A percentile compares a stretch with the other conserved stretches of the same genome.
Evolutionary conservation across 495 filamentous ascomycete species (phyloP).

Genomic region (Lepraria neglecta): DNA sequence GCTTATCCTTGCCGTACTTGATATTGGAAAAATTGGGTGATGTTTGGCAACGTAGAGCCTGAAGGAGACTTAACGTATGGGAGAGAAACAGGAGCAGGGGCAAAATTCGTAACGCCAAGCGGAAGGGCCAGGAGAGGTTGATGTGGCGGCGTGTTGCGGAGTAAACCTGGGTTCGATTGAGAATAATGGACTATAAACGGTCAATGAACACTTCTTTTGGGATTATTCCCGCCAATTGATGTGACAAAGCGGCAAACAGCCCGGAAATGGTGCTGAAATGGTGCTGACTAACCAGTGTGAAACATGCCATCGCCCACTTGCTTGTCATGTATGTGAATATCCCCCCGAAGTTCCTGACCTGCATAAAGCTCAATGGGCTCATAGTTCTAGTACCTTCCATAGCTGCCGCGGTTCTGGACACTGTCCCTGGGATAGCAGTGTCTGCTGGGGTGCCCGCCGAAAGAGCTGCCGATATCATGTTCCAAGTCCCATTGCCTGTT

Average conservation of each 20-base stretch:
- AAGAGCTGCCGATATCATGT: slow-evolving; percentile 36
- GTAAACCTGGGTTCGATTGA: slow-evolving; percentile 90
- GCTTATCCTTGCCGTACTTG: slow-evolving; percentile 66
- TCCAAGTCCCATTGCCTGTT: slow-evolving; percentile 35
- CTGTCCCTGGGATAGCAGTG: slow-evolving; percentile 15
- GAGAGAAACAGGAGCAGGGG: slow-evolving; percentile 69
- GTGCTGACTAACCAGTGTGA: slow-evolving; percentile 55
- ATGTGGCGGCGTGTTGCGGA: slow-evolving; percentile 77
- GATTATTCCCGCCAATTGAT: not conserved
- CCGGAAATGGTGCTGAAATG: not conserved
- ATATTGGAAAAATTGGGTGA: slow-evolving; percentile 66
- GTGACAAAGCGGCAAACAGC: not conserved
- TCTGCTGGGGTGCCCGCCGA: slow-evolving; percentile 22
- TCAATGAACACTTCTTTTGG: slow-evolving; percentile 15
- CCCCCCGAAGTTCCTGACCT: slow-evolving; percentile 62
- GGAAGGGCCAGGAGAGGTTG: slow-evolving; percentile 60
- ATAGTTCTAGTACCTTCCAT: slow-evolving; percentile 23
- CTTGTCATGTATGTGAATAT: slow-evolving; percentile 89
- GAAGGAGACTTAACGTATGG: slow-evolving; percentile 63
- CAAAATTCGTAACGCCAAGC: slow-evolving; percentile 63
- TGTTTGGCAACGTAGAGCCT: slow-evolving; percentile 89
- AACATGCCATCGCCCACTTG: slow-evolving; percentile 84
- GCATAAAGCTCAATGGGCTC: slow-evolving; percentile 30
- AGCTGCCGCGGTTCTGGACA: slow-evolving; percentile 32
- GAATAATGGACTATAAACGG: slow-evolving; percentile 55